These are phyloP conservation scores for Sapria himalayana DNA, from an alignment of 345 rosid genomes.

Conservation along the genomic window DNA sequence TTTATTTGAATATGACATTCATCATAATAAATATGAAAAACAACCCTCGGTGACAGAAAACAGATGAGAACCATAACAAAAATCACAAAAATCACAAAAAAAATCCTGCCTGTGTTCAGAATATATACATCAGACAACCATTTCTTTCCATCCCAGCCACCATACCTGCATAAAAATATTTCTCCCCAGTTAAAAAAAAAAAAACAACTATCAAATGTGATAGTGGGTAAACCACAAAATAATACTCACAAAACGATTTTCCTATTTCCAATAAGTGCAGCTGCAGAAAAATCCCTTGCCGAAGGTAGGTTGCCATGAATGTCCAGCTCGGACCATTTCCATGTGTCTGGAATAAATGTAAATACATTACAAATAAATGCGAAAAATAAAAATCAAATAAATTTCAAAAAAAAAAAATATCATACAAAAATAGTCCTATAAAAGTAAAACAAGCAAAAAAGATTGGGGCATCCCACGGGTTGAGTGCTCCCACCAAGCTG, in stretches of 20 bases:
- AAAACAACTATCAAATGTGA: not conserved
- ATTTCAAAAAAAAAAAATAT: not conserved
- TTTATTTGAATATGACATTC: no score
- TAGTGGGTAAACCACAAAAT: constrained; percentile 4
- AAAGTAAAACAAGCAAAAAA: no score
- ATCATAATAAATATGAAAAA: no score
- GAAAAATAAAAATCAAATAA: no score
- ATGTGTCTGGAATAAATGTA: constrained; percentile 42
- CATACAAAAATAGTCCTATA: not conserved
- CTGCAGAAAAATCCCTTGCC: constrained; percentile 75
- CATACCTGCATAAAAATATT: constrained; percentile 39
- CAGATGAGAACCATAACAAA: no score
- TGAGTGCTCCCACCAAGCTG: no score
- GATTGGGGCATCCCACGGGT: no score
- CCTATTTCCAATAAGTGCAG: constrained; percentile 62
- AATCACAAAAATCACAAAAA: constrained; percentile 6
- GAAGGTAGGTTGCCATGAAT: constrained; percentile 92
- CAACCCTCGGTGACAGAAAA: no score
- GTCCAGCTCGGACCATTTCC: constrained; percentile 98
- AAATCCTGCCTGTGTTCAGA: constrained; percentile 69
- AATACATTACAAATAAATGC: no score
- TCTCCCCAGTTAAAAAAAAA: constrained; percentile 3
- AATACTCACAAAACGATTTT: constrained; percentile 67
- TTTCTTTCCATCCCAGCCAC: constrained; percentile 98
- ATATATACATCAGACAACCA: constrained; percentile 94